Evolutionary conservation across 2,329 filamentous ascomycete species (phyloP).

Genomic region (Diaporthe sp.): DNA sequence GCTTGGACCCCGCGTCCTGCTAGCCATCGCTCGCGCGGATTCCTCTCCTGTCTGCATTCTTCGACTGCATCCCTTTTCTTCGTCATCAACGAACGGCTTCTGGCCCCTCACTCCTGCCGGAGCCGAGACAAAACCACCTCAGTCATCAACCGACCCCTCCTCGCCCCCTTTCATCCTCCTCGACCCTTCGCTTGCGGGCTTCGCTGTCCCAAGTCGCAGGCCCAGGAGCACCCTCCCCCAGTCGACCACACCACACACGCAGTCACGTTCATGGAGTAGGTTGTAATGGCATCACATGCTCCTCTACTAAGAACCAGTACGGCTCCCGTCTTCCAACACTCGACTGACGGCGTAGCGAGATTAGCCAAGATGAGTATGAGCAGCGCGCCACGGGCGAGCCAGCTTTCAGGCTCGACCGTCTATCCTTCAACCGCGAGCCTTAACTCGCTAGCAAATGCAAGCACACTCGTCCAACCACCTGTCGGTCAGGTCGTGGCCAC

Average conservation of each 20-base stretch:
- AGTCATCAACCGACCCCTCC: background rate
- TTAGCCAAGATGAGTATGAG: slow-evolving; percentile 63
- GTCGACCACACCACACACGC: slow-evolving; percentile 20
- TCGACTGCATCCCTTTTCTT: slow-evolving; percentile 34
- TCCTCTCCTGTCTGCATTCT: slow-evolving; percentile 33
- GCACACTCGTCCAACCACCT: slow-evolving; percentile 51
- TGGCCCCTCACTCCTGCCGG: slow-evolving; percentile 23
- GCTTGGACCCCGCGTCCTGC: slow-evolving; percentile 36
- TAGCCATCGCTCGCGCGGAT: slow-evolving; percentile 28
- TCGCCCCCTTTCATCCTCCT: slow-evolving; percentile 10
- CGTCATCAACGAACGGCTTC: slow-evolving; percentile 23
- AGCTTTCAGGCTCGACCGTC: slow-evolving; percentile 70
- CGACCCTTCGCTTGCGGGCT: slow-evolving; percentile 16
- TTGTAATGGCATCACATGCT: slow-evolving; percentile 65
- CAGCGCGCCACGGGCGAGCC: slow-evolving; percentile 66
- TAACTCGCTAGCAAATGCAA: slow-evolving; percentile 56
- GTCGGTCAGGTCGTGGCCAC: slow-evolving; percentile 78
- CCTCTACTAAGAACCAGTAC: slow-evolving; percentile 69
- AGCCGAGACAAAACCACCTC: slow-evolving; percentile 9
- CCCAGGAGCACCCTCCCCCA: slow-evolving; percentile 19
- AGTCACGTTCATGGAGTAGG: slow-evolving; percentile 44
- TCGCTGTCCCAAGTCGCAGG: slow-evolving; percentile 15
- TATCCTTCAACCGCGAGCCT: slow-evolving; percentile 65
- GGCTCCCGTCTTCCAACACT: slow-evolving; percentile 63
- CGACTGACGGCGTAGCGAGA: slow-evolving; percentile 57